Evolutionary conservation across 2,329 filamentous ascomycete genomes (phyloP).

Genomic region (Curvularia hawaiiensis): DNA sequence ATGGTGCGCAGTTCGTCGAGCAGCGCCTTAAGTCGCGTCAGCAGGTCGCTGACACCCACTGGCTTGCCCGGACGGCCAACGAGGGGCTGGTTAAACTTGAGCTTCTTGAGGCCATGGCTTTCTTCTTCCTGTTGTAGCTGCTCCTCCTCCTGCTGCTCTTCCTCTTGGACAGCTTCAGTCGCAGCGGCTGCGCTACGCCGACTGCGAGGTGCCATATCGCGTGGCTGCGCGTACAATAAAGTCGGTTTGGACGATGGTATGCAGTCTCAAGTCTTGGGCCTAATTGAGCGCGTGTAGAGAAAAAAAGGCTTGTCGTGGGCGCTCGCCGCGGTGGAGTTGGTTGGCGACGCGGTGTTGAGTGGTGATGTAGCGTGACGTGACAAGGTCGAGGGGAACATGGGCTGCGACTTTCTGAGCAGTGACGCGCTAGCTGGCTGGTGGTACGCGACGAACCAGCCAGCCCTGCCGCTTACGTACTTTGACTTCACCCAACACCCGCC

Average conservation of each 20-base stretch:
- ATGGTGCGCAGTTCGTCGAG: constrained; percentile 82
- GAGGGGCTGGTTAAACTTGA: constrained; percentile 84
- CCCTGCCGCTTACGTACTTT: constrained; percentile 11
- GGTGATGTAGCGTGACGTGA: constrained; percentile 15
- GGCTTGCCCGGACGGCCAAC: constrained; percentile 92
- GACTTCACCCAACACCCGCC: background rate
- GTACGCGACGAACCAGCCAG: constrained; percentile 16
- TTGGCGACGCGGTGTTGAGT: constrained; percentile 21
- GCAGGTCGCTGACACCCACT: constrained; percentile 80
- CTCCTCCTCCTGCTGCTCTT: constrained; percentile 28
- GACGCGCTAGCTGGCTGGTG: constrained; percentile 24
- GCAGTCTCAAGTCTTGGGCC: background rate
- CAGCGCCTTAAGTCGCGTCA: constrained; percentile 79
- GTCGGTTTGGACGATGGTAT: constrained; percentile 2
- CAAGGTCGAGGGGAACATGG: constrained; percentile 14
- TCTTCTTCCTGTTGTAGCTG: constrained; percentile 51
- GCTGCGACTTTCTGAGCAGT: constrained; percentile 17
- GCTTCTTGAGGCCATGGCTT: constrained; percentile 49
- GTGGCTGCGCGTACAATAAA: constrained; percentile 34
- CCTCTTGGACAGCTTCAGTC: constrained; percentile 34
- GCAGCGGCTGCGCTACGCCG: constrained; percentile 46
- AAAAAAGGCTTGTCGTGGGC: constrained; percentile 1
- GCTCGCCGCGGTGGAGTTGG: constrained; percentile 14
- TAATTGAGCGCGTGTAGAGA: constrained; percentile 8
- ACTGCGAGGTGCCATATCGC: constrained; percentile 47